Evolutionary conservation across 2,329 filamentous ascomycete genomes (phyloP).

Genomic region (Beauveria australis): DNA sequence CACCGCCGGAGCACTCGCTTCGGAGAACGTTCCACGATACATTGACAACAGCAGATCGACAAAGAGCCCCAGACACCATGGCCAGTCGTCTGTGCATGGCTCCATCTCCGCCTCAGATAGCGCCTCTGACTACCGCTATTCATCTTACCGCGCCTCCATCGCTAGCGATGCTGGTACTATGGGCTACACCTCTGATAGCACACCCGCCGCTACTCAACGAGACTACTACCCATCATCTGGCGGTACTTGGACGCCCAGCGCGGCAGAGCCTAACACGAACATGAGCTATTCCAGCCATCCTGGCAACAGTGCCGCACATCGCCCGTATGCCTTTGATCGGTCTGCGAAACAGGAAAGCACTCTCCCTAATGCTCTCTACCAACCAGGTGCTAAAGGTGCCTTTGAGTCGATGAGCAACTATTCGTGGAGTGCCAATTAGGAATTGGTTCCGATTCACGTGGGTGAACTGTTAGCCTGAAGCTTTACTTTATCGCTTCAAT

Average conservation of each 20-base stretch:
- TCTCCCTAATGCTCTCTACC: constrained; percentile 29
- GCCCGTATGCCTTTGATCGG: constrained; percentile 42
- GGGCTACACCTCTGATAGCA: constrained; percentile 23
- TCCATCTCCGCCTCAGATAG: constrained; percentile 42
- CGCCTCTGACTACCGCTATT: constrained; percentile 49
- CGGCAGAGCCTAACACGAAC: constrained; percentile 36
- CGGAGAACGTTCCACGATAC: constrained; percentile 46
- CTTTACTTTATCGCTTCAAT: constrained; percentile 4
- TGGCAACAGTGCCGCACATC: constrained; percentile 22
- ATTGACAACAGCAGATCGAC: constrained; percentile 48
- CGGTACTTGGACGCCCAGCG: constrained; percentile 43
- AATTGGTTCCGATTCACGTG: not conserved
- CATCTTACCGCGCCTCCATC: constrained; percentile 29
- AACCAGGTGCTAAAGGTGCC: constrained; percentile 31
- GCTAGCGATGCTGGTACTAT: constrained; percentile 25
- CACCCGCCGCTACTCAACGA: constrained; percentile 17
- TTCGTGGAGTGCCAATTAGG: constrained; percentile 46
- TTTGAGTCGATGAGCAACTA: constrained; percentile 47
- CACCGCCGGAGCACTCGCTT: constrained; percentile 19
- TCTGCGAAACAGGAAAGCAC: constrained; percentile 27
- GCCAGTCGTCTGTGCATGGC: constrained; percentile 45
- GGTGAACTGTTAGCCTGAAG: constrained; percentile 6
- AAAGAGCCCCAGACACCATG: constrained; percentile 48
- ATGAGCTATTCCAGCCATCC: constrained; percentile 33
- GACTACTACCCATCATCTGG: constrained; percentile 47